Base-by-base conservation (phyloP, 1,139 yeast species). In the Kodamaea arcana region DNA sequence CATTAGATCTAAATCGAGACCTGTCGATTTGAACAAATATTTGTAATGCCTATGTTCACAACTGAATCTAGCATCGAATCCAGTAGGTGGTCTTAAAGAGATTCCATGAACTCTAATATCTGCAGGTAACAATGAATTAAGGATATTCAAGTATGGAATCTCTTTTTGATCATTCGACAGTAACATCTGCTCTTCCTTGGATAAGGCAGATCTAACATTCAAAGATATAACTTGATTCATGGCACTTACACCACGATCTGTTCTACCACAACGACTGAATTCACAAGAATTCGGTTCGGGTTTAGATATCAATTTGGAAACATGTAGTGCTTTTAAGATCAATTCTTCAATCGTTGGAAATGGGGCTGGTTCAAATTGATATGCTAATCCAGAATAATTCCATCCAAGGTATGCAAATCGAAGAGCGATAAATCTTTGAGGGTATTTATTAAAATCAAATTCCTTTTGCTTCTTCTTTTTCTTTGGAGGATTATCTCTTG, bases 231-330 rank as follows among this genome's bases (percentile, higher is more conserved):
- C 98, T 58, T 92, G 99, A 48, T 87, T 85, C 82, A 92, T 77
- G 0, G 99, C 98, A 62, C 95, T 85, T 5, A 92, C 99, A 11
- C 98, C 98, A 47, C 80, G 82, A 51, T 92, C 99, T 0, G 99
- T 92, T 50, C 99, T 69, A 0, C 99, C 99, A 61, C 98, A 94
- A 42, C 98, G 66, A 46, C 95, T 83, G 56, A 90, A 90, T 12
- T 72, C 65, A 37, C 83, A 77, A 34, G 72, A 76, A 2, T 72
- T 77, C 1, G 88, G 88, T 11, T 69, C 74, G 21, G 73, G 58
- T 1, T 77, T 67, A 9, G 80, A 74, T 26, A 94, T 78, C 41
- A 94, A 60, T 46, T 73, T 78, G 25, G 94, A 78, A 45, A 72
- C 77, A 29, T 69, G 62, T 56, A 92, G 57, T 0, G 95, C 95